Percentiles rank a stretch among this genome's conserved stretches.
phyloP scores from a whole-genome alignment of 1,284 basidiomycete species.

The Hemileia vastatrix region DNA sequence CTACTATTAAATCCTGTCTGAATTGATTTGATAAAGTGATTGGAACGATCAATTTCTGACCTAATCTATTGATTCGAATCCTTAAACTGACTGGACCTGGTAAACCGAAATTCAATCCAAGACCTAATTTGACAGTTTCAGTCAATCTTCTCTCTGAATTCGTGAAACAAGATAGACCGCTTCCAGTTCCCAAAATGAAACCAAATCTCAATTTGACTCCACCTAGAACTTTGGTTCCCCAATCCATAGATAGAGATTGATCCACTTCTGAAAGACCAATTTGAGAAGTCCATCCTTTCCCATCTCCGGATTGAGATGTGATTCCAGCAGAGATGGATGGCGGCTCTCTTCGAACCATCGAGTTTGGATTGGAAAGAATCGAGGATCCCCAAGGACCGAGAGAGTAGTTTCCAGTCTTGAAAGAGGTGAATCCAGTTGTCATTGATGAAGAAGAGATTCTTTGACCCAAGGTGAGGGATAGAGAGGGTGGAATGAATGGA shows the following conservation, averaged over 20 bases:
- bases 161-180: conserved; percentile 37
- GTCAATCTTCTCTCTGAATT: conserved; percentile 44
- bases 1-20: conserved; percentile 49
- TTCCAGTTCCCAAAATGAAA: conserved; percentile 36
- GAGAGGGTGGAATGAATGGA: conserved; percentile 41
- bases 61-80: conserved; percentile 48
- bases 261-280: no score
- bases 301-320: conserved; percentile 35
- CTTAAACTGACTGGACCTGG: conserved; percentile 42
- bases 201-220: conserved; percentile 49
- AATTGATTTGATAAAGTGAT: conserved; percentile 52
- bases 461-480: conserved; percentile 48
- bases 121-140: conserved; percentile 39
- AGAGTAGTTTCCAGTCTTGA: conserved; percentile 47
- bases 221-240: conserved; percentile 44
- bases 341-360: no score
- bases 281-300: no score
- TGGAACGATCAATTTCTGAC: conserved; percentile 53
- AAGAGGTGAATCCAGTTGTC: conserved; percentile 29
- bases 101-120: conserved; percentile 40
- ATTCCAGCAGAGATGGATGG: conserved; percentile 43
- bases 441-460: no score
- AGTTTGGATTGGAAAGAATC: conserved; percentile 25
- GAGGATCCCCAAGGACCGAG: conserved; percentile 47
- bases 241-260: conserved; percentile 44